A percentile compares a stretch with the other conserved stretches of the same genome.
Evolutionary conservation across 2,329 filamentous ascomycete species (phyloP).

Genomic region (Venturiaceae sp.): DNA sequence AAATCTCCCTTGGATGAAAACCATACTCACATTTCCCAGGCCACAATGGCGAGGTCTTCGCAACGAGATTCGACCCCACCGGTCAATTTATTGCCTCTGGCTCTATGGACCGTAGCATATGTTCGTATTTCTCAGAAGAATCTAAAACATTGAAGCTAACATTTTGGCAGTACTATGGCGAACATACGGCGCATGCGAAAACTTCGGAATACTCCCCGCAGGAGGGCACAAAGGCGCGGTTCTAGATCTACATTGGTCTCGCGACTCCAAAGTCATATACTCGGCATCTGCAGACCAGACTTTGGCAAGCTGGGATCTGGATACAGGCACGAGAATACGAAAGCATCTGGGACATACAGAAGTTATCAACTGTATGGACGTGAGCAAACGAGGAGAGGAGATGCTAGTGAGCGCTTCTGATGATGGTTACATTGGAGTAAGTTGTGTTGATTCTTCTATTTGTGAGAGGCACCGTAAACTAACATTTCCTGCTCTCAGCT

Average conservation of each 20-base stretch:
- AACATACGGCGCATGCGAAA: constrained; percentile 86
- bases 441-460: constrained; percentile 10
- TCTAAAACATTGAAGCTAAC: neutral
- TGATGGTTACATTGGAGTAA: constrained; percentile 72
- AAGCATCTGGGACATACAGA: constrained; percentile 90
- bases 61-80: constrained; percentile 79
- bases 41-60: constrained; percentile 75
- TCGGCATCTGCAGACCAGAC: constrained; percentile 91
- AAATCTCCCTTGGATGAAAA: neutral
- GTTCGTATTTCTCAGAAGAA: constrained; percentile 39
- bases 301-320: constrained; percentile 89
- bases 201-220: constrained; percentile 64
- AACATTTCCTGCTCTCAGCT: constrained; percentile 34
- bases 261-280: constrained; percentile 83
- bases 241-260: constrained; percentile 90
- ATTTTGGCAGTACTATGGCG: constrained; percentile 72
- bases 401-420: constrained; percentile 85
- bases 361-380: constrained; percentile 85
- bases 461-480: neutral
- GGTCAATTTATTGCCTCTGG: constrained; percentile 87
- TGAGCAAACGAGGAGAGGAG: constrained; percentile 84
- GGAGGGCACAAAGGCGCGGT: constrained; percentile 86
- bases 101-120: constrained; percentile 86
- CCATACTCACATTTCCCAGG: constrained; percentile 27
- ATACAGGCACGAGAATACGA: constrained; percentile 84